These are phyloP conservation scores for Chaetomium sp. DNA, from an alignment of 2,329 filamentous ascomycete species.

Conservation along the genomic window DNA sequence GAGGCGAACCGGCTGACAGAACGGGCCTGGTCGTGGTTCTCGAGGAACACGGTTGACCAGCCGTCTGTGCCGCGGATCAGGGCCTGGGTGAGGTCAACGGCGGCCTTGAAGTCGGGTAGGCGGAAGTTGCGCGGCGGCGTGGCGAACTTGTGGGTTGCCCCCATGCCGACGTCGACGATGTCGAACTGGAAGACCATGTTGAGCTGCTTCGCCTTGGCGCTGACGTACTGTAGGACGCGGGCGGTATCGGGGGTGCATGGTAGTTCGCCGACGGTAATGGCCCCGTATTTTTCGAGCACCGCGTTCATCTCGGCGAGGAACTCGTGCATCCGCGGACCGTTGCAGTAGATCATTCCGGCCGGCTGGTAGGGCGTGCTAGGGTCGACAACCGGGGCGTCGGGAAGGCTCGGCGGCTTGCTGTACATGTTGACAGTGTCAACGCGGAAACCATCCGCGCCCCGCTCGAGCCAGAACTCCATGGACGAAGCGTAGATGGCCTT, in stretches of 20 bases:
- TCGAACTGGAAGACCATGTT: slow-evolving; percentile 67
- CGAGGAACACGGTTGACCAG: slow-evolving; percentile 55
- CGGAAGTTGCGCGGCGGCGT: slow-evolving; percentile 44
- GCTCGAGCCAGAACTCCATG: slow-evolving; percentile 70
- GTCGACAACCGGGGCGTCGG: slow-evolving; percentile 51
- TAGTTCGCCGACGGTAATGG: slow-evolving; percentile 65
- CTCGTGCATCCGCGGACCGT: slow-evolving; percentile 63
- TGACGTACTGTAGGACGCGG: slow-evolving; percentile 54
- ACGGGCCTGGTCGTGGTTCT: slow-evolving; percentile 56
- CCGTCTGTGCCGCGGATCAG: slow-evolving; percentile 46
- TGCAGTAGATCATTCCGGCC: slow-evolving; percentile 51
- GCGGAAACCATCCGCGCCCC: slow-evolving; percentile 63
- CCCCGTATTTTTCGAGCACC: slow-evolving; percentile 51
- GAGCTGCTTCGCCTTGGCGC: slow-evolving; percentile 50
- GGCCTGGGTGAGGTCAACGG: slow-evolving; percentile 43
- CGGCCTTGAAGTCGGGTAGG: slow-evolving; percentile 42
- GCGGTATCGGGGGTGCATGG: slow-evolving; percentile 53
- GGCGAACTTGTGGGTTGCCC: slow-evolving; percentile 39
- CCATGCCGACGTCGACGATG: slow-evolving; percentile 54
- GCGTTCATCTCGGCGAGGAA: slow-evolving; percentile 60
- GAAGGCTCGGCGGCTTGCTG: slow-evolving; percentile 52
- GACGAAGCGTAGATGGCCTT: slow-evolving; percentile 63
- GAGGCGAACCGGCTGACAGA: slow-evolving; percentile 47
- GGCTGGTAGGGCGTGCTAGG: slow-evolving; percentile 43
- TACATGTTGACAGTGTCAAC: slow-evolving; percentile 63